Conservation (phyloP, 2,329 filamentous ascomycete genomes). For the Aurifilum marmelostoma region DNA sequence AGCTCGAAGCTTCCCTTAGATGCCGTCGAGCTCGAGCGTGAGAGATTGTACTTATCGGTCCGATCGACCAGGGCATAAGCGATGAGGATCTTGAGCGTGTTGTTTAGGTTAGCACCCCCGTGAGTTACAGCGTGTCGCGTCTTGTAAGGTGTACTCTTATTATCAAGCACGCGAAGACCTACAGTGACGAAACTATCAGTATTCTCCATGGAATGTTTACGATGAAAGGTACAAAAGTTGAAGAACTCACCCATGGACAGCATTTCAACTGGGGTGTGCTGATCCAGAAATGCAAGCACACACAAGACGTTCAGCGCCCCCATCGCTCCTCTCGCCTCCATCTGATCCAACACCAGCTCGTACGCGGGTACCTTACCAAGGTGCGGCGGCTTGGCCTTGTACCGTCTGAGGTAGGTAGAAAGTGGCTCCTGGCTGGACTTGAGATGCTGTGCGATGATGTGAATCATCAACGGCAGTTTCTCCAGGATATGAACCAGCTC, state of each 20-base stretch:
- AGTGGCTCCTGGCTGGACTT: constrained; percentile 64
- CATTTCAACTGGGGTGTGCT: constrained; percentile 68
- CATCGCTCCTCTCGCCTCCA: constrained; percentile 48
- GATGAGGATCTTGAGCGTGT: constrained; percentile 54
- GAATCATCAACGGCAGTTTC: constrained; percentile 68
- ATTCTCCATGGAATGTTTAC: background rate
- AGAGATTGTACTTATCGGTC: constrained; percentile 48
- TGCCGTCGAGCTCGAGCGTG: constrained; percentile 46
- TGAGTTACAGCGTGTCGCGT: constrained; percentile 43
- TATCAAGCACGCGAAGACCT: constrained; percentile 52
- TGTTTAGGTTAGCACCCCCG: constrained; percentile 45
- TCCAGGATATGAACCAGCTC: constrained; percentile 67
- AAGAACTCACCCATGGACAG: constrained; percentile 54
- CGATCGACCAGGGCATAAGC: constrained; percentile 56
- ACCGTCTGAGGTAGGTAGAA: constrained; percentile 62
- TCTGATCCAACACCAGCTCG: constrained; percentile 51
- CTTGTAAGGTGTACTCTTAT: constrained; percentile 48
- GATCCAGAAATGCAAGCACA: constrained; percentile 66
- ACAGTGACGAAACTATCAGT: background rate
- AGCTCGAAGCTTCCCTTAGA: constrained; percentile 45
- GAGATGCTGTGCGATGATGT: constrained; percentile 65
- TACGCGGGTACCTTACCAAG: constrained; percentile 50
- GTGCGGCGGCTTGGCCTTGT: constrained; percentile 58
- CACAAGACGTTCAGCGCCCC: constrained; percentile 68
- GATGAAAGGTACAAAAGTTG: background rate